Conservation (phyloP, 139 green algal genomes). For the Marvania coccoides region DNA sequence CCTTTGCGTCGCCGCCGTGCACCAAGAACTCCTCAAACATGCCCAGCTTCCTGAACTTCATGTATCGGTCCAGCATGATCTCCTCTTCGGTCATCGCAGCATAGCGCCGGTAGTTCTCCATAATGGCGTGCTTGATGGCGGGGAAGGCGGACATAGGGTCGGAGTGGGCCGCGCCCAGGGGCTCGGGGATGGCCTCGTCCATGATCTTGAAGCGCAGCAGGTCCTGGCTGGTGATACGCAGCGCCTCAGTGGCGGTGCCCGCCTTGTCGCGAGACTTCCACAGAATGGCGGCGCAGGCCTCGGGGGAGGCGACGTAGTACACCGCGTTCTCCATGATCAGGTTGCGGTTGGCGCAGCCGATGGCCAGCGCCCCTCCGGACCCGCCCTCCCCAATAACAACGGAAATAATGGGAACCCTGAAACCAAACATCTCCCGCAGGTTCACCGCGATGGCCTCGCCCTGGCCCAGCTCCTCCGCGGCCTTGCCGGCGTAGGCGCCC, state of each 20-base stretch:
- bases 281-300: constrained; percentile 93
- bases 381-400: constrained; percentile 94
- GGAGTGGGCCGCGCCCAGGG: constrained; percentile 80
- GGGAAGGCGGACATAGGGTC: constrained; percentile 81
- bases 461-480: constrained; percentile 91
- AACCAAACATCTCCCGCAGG: constrained; percentile 94
- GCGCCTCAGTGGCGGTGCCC: constrained; percentile 76
- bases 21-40: constrained; percentile 72
- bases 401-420: constrained; percentile 87
- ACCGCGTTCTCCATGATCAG: constrained; percentile 92
- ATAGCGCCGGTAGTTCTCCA: constrained; percentile 58
- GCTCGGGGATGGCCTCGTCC: constrained; percentile 85
- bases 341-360: constrained; percentile 82
- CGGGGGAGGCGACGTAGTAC: constrained; percentile 93
- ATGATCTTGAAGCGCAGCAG: constrained; percentile 80
- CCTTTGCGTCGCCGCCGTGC: constrained; percentile 52
- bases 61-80: constrained; percentile 79
- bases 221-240: constrained; percentile 84
- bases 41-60: constrained; percentile 69
- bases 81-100: constrained; percentile 57
- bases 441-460: constrained; percentile 95
- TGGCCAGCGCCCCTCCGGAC: constrained; percentile 86
- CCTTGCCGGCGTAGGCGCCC: constrained; percentile 85
- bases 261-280: constrained; percentile 88
- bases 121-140: constrained; percentile 72